Base-by-base conservation (phyloP, 495 filamentous ascomycete genomes). In the Bombardia bombarda region DNA sequence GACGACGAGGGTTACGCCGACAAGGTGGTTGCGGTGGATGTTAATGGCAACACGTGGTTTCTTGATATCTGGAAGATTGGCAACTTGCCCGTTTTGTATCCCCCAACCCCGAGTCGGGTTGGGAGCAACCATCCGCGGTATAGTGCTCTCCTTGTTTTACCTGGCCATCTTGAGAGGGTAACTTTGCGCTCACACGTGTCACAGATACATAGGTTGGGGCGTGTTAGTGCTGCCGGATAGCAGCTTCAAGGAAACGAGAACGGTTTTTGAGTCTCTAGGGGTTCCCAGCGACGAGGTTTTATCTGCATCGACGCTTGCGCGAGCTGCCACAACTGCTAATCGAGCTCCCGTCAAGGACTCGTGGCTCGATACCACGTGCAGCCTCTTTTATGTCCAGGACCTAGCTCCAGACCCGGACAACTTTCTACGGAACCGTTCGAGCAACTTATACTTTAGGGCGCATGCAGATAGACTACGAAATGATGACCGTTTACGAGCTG, bases 11-110 rank as follows among this genome's bases (percentile, higher is more conserved):
- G 84, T 1, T 62, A 73, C 1, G 74, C 72, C 5, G 57, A 67
- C 8, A 86, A 79, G 70, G 69, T 97, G 31, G 70, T 82, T 14
- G 88, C 83, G 17, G 79, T 79, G 9, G 85, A 89, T 48, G 88
- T 96, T 32, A 51, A 66, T 14, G 87, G 86, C 17, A 65, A 58
- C 16, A 67, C 80, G 1, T 70, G 79, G 40, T 43, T 88, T 2
- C 84, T 88, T 74, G 72, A 83, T 38, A 69, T 90, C 14, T 85
- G 79, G 76, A 51, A 53, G 26, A 46, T 65, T 16, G 47, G 50
- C 7, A 35, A 20, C 23, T 18, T 12, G 26, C 56, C 50, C 7
- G 44, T 56, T 17, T 8, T 38, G 0, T 50, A 49, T 42, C 40
- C 18, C 2, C 31, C 30, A 16, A 26, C 17, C 3, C 1, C 33